A percentile compares a stretch with the other conserved stretches of the same genome.
Evolutionary conservation across 163 green algal species (phyloP).

Genomic region (Chlamydomonas reinhardtii): DNA sequence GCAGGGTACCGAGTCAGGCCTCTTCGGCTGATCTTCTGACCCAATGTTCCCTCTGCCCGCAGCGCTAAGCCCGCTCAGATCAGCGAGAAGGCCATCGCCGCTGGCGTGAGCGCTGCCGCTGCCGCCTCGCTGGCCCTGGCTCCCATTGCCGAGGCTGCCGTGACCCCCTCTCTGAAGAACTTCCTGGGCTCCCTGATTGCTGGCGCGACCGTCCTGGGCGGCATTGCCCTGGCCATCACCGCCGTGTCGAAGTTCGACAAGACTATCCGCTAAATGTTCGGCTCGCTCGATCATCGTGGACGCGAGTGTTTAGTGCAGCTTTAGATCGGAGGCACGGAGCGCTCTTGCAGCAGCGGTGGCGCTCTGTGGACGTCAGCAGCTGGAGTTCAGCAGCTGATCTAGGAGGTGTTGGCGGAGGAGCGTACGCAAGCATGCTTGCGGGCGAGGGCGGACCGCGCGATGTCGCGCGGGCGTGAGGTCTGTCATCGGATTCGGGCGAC

Average conservation of each 20-base stretch:
- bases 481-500: too few species aligned
- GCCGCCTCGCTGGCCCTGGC: conserved; percentile 74
- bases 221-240: conserved; percentile 85
- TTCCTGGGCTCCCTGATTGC: conserved; percentile 91
- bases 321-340: background rate
- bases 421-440: too few species aligned
- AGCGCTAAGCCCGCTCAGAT: conserved; percentile 54
- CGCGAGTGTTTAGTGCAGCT: background rate
- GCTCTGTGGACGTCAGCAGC: background rate
- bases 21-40: background rate
- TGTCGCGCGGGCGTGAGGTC: too few species aligned
- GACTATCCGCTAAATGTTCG: conserved; percentile 65
- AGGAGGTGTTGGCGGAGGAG: too few species aligned
- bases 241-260: conserved; percentile 91
- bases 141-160: conserved; percentile 75
- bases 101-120: conserved; percentile 71
- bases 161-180: conserved; percentile 92
- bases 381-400: background rate
- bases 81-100: conserved; percentile 55
- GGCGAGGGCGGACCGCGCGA: too few species aligned
- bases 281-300: background rate
- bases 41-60: background rate
- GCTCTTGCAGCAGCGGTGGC: background rate
- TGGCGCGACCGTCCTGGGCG: conserved; percentile 86
- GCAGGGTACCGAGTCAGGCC: background rate